phyloP scores from a whole-genome alignment of 306 rosid species.

The Carpinus viminea region DNA sequence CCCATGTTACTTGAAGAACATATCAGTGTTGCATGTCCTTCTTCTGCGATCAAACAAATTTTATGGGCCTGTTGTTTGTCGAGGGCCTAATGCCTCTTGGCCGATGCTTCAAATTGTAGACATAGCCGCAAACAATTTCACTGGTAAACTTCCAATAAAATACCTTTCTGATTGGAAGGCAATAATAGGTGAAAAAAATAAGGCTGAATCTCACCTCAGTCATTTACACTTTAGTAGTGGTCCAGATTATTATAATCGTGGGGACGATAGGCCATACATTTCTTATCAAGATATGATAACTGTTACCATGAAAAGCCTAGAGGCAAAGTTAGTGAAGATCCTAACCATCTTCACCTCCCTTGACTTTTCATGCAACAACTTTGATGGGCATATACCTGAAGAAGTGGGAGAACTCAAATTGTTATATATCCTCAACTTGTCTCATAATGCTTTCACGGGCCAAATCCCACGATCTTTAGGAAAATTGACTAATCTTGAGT shows the following conservation, averaged over 20 bases:
- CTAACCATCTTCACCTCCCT: constrained; percentile 20
- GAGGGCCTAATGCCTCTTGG: constrained; percentile 24
- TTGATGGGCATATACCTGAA: constrained; percentile 46
- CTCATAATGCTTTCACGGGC: no score
- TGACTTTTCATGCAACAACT: constrained; percentile 50
- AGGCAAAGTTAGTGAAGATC: constrained; percentile 28
- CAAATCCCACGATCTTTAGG: no score
- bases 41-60: constrained; percentile 36
- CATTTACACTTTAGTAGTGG: no score
- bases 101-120: constrained; percentile 48
- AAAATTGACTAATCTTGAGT: no score
- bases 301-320: constrained; percentile 35
- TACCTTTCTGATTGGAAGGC: constrained; percentile 43
- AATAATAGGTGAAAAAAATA: constrained; percentile 32
- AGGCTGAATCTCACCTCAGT: not conserved
- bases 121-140: constrained; percentile 45
- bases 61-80: constrained; percentile 24
- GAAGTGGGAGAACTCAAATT: not conserved
- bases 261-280: fast-evolving
- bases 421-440: no score
- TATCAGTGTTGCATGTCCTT: constrained; percentile 30
- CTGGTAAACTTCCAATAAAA: constrained; percentile 30
- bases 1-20: constrained; percentile 22
- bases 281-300: constrained; percentile 43
- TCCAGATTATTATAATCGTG: no score